Evolutionary conservation across 2,329 filamentous ascomycete species (phyloP), one percentile per base, ranked within the genome.

Genomic region (Thelonectria blattea): DNA sequence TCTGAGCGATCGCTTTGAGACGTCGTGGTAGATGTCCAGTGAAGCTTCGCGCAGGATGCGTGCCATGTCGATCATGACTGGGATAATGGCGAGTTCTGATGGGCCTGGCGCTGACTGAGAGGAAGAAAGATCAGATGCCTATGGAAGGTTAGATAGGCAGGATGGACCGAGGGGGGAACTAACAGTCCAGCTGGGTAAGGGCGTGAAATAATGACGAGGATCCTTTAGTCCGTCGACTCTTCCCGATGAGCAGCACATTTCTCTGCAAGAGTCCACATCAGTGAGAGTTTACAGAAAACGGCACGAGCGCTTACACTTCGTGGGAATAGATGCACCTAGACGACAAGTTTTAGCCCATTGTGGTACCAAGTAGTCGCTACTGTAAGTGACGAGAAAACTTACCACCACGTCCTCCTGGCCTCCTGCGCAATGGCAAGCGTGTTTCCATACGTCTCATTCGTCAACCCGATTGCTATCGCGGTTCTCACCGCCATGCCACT

Each of bases 321-420:
- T 54, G 52, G 24, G 52, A 54, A n/a, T 46, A 54, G 2, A 54
- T 54, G 52, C 52, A 53, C 50, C 50, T 53, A n/a, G 14, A 18
- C 3, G 20, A 8, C 7, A 3, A 10, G 10, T 27, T 20, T 53
- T 17, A 53, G 37, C 39, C 5, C 9, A 17, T 42, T 42, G 39
- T 15, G 39, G 15, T 17, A 17, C 15, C 9, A 5, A 42, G 9
- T 17, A 42, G 4, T 6, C 4, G 22, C 42, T 3, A 8, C 9
- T 24, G 7, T 17, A 45, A 22, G 2, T 20, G 17, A 30, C 18
- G 14, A 30, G 6, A 48, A 22, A 17, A 53, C 50, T 45, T 39
- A 54, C 52, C 52, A 54, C 52, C 52, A 54, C 7, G 52, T 54
- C 18, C 52, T 45, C 45, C 52, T 32, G 5, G 52, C 52, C 22